Evolutionary conservation across 179 eudicot genomes (phyloP), one percentile per base, ranked within the genome.

Genomic region (Dionaea muscipula): DNA sequence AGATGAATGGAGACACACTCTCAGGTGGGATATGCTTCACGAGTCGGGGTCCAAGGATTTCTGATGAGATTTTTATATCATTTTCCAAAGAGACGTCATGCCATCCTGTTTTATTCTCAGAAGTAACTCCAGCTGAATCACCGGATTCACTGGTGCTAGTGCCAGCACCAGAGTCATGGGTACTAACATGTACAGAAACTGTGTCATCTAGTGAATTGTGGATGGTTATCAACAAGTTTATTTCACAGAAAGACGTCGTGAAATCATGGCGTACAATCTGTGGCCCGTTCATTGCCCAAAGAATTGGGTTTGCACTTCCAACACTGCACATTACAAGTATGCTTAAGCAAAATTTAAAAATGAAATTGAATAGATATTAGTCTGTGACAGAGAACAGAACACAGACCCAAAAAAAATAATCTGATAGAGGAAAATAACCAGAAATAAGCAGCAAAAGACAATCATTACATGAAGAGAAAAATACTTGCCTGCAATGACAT

Each of bases 271-370:
- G 72, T 41, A 86, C 51, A 17, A 68, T 76, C 56, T 66, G 77
- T 6, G 95, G 94, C 12, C 98, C 88, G 13, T 86, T 80, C 75
- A 84, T 66, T 54, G 77, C 65, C 94, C 98, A 91, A 76, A 77
- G 68, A 64, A 91, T 78, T 15, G 91, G 98, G 64, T 91, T 81
- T 39, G 60, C 57, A 52, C 72, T 80, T 37, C 77, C 63, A 61
- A 75, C 67, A 39, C 98, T 91, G 36, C 49, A 75, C 67, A 44
- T 95, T 86, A 40, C 49, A 72, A 1, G 41, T 14, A 53, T 62
- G 28, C 24, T 10, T 24, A 27, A 47, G 46, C 27, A 5, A 22
- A 18, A 7, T 23, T 22, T 7, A 9, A 11, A 35, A 1, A 41
- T 27, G 18, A 31, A 55, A 5, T 28, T 44, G 26, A 15, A 18